Base-by-base conservation (phyloP, 129 eudicot species). In the Pittosporum tobira region DNA sequence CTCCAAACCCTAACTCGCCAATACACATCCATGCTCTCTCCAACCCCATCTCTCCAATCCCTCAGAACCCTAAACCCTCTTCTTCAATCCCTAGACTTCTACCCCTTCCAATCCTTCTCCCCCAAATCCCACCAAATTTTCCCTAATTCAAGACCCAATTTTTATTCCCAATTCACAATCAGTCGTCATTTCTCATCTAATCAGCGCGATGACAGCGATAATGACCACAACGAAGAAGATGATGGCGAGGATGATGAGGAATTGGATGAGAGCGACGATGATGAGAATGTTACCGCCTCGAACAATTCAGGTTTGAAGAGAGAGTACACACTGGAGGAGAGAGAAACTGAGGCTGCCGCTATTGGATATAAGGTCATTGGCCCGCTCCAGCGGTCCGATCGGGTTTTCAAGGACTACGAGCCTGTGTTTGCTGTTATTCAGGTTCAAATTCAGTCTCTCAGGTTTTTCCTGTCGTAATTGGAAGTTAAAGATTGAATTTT, bases 391-490 rank as follows among this genome's bases (percentile, higher is more conserved):
- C 64, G 67, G 11, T 73, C 85, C 0, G 99, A 91, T 24, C 74
- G 83, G 22, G 88, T 81, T 56, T 78, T 80, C 61, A 87, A 87
- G 54, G 61, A 63, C 6, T 91, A 87, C 52, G 94, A 87, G 68
- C 88, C 99, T 15, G 91, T 84, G 34, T 87, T 83, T 44, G 99
- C 96, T 7, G 78, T 88, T 58, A 61, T 88, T 72, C 96, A 88
- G 96, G 96, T 88, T 7, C 44, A 63, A 30, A 6, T 50, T 22
- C 9, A 25, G 29, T 50, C 16, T 50, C 8, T 50, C 5, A 19
- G 55, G 28, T 2, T 50, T 50, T 23, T 45, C 4, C 14, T 71
- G 3, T 25, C 6, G 21, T 0, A 34, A 6, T 16, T 3, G 16
- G 27, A 22, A 5, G 1, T 30, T 16, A 12, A n/a, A 58, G 11